A percentile compares a stretch with the other conserved stretches of the same genome.
Evolutionary conservation across 2,329 filamentous ascomycete species (phyloP).

Genomic region (Paecilomyces fulvus): DNA sequence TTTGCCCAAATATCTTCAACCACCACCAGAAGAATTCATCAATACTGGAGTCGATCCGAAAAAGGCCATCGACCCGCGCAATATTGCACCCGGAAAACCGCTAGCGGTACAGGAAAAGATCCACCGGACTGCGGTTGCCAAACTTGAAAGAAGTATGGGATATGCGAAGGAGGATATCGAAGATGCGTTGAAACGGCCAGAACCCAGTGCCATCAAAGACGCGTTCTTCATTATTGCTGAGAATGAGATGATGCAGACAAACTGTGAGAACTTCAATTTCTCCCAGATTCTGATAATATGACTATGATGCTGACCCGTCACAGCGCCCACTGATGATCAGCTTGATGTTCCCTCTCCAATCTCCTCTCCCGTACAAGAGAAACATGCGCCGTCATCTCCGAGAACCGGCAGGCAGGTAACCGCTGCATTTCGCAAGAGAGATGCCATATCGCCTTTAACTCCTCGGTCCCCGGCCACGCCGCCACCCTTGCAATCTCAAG

Average conservation of each 20-base stretch:
- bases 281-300: neutral
- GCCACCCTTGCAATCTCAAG: slow-evolving; percentile 16
- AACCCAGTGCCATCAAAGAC: slow-evolving; percentile 97
- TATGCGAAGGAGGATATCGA: slow-evolving; percentile 93
- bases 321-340: slow-evolving; percentile 30
- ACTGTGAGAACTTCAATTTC: slow-evolving; percentile 55
- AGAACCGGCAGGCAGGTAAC: slow-evolving; percentile 9
- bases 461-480: slow-evolving; percentile 17
- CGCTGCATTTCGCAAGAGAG: slow-evolving; percentile 11
- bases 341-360: slow-evolving; percentile 11
- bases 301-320: slow-evolving; percentile 6
- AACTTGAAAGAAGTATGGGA: slow-evolving; percentile 96
- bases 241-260: slow-evolving; percentile 93
- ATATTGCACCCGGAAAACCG: slow-evolving; percentile 71
- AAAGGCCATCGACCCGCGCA: slow-evolving; percentile 76
- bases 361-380: slow-evolving; percentile 21
- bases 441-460: slow-evolving; percentile 12
- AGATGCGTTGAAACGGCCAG: slow-evolving; percentile 81
- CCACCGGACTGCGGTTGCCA: slow-evolving; percentile 85
- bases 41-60: slow-evolving; percentile 91
- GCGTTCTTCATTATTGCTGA: slow-evolving; percentile 97
- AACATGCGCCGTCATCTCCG: slow-evolving; percentile 11
- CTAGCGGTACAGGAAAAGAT: slow-evolving; percentile 77
- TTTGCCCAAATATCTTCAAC: slow-evolving; percentile 76
- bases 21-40: slow-evolving; percentile 82